Conservation (phyloP, 441 rosid genomes). For the Metrosideros polymorpha region DNA sequence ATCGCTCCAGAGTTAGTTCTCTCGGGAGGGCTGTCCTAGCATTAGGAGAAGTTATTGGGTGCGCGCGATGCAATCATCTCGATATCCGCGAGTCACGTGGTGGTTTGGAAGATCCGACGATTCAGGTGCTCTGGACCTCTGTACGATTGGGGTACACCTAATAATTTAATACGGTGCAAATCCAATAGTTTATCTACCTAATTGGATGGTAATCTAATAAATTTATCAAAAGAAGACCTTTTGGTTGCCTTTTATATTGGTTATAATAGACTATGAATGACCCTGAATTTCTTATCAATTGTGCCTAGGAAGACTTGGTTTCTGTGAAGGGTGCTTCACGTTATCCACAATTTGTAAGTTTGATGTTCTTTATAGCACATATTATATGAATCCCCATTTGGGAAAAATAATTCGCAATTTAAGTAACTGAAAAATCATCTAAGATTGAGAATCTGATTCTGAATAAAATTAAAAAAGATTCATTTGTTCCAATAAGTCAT, state of each 20-base stretch:
- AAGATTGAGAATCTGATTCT: too few relatives aligned
- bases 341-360: background rate
- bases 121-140: background rate
- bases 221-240: background rate
- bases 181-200: background rate
- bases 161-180: background rate
- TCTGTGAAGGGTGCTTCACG: background rate
- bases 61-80: background rate
- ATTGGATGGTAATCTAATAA: background rate
- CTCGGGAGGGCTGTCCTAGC: background rate
- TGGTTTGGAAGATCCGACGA: background rate
- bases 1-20: background rate
- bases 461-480: too few relatives aligned
- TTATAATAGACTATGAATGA: background rate
- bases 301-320: background rate
- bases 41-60: background rate
- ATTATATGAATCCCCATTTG: background rate
- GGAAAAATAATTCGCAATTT: background rate
- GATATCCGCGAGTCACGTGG: background rate
- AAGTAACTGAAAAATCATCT: too few relatives aligned
- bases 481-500: too few relatives aligned
- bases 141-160: background rate
- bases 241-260: background rate
- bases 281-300: background rate
- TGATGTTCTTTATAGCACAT: background rate